phyloP scores from a whole-genome alignment of 371 early-diverging fungal genomes.

The Rhizopus sp. region DNA sequence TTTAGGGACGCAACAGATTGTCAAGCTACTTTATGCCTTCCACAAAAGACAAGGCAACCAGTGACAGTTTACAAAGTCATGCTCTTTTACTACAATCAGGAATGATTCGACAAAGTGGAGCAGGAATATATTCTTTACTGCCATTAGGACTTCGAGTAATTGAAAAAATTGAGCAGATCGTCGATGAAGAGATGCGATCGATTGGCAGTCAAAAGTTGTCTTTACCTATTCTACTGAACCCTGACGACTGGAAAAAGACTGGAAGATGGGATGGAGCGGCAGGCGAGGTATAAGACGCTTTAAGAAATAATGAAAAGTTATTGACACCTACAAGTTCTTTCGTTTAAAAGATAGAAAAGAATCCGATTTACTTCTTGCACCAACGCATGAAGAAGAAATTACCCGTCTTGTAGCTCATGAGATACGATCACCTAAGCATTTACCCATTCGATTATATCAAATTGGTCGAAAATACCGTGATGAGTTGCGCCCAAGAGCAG shows the following conservation, averaged over 20 bases:
- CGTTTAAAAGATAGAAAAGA: conserved; percentile 80
- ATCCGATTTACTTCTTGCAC: conserved; percentile 72
- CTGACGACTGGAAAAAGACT: conserved; percentile 77
- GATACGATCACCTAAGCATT: conserved; percentile 67
- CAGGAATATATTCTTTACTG: conserved; percentile 82
- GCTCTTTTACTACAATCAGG: conserved; percentile 36
- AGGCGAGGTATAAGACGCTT: conserved; percentile 51
- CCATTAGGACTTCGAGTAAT: conserved; percentile 79
- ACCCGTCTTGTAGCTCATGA: conserved; percentile 72
- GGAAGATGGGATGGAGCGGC: conserved; percentile 78
- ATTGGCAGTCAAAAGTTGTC: conserved; percentile 78
- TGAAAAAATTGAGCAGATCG: conserved; percentile 73
- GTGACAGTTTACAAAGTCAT: conserved; percentile 18
- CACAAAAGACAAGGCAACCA: conserved; percentile 20
- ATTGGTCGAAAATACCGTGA: conserved; percentile 88
- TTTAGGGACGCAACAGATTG: conserved; percentile 45
- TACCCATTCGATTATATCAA: conserved; percentile 89
- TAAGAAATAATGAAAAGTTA: neutral
- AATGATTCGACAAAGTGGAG: conserved; percentile 66
- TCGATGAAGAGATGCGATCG: conserved; percentile 78
- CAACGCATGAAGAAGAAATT: conserved; percentile 94
- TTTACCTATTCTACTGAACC: conserved; percentile 67
- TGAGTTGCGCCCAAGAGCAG: conserved; percentile 82
- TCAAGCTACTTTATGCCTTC: conserved; percentile 43
- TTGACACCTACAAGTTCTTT: conserved; percentile 57